Evolutionary conservation across 139 green algal species (phyloP).

Genomic region (Chlamydomonas schloesseri): DNA sequence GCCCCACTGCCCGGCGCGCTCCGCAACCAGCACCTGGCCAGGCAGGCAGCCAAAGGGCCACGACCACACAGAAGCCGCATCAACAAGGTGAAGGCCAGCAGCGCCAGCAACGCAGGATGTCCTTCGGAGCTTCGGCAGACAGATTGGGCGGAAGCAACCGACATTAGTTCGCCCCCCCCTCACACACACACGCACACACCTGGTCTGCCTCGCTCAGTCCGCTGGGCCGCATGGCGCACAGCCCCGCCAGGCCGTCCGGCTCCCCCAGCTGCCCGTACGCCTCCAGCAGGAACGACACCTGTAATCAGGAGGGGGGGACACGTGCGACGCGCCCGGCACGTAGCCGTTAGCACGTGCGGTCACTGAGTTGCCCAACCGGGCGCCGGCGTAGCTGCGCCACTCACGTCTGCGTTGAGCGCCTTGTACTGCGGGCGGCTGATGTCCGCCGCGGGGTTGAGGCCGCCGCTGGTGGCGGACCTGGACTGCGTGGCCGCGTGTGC

Average conservation of each 20-base stretch:
- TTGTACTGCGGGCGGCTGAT: constrained; percentile 12
- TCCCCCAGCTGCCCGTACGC: constrained; percentile 94
- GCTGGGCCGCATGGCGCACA: constrained; percentile 78
- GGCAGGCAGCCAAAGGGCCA: too few relatives aligned
- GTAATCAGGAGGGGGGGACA: neutral
- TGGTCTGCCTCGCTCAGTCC: constrained; percentile 55
- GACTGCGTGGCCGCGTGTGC: neutral
- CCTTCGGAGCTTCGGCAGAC: too few relatives aligned
- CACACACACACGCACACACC: too few relatives aligned
- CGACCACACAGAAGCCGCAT: too few relatives aligned
- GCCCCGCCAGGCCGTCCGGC: constrained; percentile 87
- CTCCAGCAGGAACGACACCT: constrained; percentile 91
- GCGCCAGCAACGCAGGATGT: too few relatives aligned
- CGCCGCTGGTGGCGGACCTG: constrained; percentile 48
- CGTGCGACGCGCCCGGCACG: too few relatives aligned
- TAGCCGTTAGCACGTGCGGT: too few relatives aligned
- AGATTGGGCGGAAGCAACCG: too few relatives aligned
- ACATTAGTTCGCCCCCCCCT: too few relatives aligned
- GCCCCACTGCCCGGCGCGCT: constrained; percentile 91
- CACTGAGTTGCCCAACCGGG: too few relatives aligned
- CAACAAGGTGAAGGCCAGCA: too few relatives aligned
- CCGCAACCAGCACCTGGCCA: constrained; percentile 79
- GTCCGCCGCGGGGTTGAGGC: constrained; percentile 81
- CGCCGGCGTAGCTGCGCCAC: too few relatives aligned
- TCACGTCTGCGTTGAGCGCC: constrained; percentile 16